These are phyloP conservation scores for Metschnikowia lunata DNA, from an alignment of 805 yeast genomes.

Conservation along the genomic window DNA sequence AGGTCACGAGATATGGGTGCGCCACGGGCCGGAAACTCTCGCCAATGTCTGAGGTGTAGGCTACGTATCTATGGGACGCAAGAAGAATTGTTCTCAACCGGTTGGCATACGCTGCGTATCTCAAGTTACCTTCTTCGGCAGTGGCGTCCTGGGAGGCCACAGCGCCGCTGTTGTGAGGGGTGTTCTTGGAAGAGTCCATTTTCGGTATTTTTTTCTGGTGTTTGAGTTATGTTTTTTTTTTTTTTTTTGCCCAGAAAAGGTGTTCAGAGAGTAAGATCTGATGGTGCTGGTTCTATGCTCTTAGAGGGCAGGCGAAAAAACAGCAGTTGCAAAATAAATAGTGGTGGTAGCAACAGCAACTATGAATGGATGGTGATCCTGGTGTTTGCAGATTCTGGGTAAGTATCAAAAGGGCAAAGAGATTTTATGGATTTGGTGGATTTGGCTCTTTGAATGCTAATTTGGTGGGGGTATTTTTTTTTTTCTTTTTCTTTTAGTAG, in stretches of 20 bases:
- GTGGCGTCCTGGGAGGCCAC: constrained; percentile 11
- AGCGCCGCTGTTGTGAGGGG: constrained; percentile 2
- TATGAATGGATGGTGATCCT: background rate
- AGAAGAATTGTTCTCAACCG: constrained; percentile 63
- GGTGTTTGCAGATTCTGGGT: background rate
- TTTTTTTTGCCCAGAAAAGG: background rate
- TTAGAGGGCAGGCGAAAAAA: background rate
- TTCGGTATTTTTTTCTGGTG: background rate
- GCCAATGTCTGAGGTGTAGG: constrained; percentile 83
- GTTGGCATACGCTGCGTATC: constrained; percentile 83
- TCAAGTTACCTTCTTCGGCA: constrained; percentile 30
- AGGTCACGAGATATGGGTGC: constrained; percentile 57
- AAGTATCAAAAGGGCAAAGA: too few relatives aligned
- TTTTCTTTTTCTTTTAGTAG: too few relatives aligned
- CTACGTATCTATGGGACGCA: constrained; percentile 78
- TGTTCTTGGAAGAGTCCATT: constrained; percentile 1
- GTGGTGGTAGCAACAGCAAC: background rate
- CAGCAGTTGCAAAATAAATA: background rate
- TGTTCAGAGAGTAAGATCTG: background rate
- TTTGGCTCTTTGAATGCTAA: too few relatives aligned
- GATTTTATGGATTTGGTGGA: too few relatives aligned
- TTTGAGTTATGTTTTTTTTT: too few relatives aligned
- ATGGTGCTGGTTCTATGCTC: too few relatives aligned
- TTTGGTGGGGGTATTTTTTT: too few relatives aligned
- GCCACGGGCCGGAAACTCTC: constrained; percentile 84